phyloP scores from a whole-genome alignment of 257 asterid genomes.

The Buddleja alternifolia region DNA sequence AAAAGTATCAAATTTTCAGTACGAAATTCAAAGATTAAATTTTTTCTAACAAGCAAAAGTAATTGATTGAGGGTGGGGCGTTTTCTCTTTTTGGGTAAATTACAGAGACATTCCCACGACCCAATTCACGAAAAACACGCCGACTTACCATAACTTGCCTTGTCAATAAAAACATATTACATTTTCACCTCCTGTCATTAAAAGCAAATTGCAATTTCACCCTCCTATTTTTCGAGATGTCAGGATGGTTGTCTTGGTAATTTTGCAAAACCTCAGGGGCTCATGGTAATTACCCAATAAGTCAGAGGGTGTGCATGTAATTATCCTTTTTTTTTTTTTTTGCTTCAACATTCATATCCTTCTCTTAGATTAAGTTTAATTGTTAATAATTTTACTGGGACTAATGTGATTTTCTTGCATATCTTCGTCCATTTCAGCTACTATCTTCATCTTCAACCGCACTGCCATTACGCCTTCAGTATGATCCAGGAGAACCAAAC shows the following conservation, averaged over 20 bases:
- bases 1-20: neutral
- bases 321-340: neutral
- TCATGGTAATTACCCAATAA: too few species aligned
- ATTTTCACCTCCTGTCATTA: too few species aligned
- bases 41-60: neutral
- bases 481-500: conserved; percentile 52
- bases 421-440: conserved; percentile 45
- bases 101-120: too few species aligned
- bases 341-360: neutral
- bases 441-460: conserved; percentile 43
- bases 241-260: too few species aligned
- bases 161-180: too few species aligned
- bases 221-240: too few species aligned
- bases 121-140: too few species aligned
- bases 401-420: neutral
- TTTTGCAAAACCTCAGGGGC: too few species aligned
- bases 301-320: too few species aligned
- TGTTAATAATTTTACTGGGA: neutral
- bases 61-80: neutral
- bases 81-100: neutral
- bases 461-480: conserved; percentile 52
- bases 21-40: neutral
- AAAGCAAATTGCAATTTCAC: too few species aligned
- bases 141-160: too few species aligned
- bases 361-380: neutral